These are phyloP conservation scores for Tetrapisispora arboricola DNA, from an alignment of 805 yeast genomes.

Conservation along the genomic window DNA sequence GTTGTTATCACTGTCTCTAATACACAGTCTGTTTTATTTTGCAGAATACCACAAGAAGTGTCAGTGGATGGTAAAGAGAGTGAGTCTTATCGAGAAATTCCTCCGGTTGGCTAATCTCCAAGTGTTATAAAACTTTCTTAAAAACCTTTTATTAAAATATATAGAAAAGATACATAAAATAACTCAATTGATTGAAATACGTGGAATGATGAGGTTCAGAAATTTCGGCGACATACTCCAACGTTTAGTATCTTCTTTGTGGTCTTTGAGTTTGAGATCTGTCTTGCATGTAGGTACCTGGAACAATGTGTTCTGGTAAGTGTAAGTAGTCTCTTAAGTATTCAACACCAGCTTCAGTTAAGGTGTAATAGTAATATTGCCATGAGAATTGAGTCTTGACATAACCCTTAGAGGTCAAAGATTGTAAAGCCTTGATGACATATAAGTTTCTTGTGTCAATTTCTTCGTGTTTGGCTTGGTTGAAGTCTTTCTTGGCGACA, in stretches of 20 bases:
- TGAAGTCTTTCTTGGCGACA: slow-evolving; percentile 98
- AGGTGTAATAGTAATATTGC: slow-evolving; percentile 99
- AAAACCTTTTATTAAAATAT: slow-evolving; percentile 3
- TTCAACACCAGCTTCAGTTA: slow-evolving; percentile 99
- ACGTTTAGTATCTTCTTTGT: slow-evolving; percentile 38
- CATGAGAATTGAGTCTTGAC: slow-evolving; percentile 99
- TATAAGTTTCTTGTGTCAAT: slow-evolving; percentile 96
- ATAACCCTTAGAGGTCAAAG: slow-evolving; percentile 96
- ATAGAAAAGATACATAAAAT: slow-evolving; percentile 1
- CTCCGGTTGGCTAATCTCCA: neutral
- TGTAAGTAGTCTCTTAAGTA: slow-evolving; percentile 96
- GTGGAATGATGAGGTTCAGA: neutral
- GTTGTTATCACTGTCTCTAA: neutral
- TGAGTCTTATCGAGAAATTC: neutral
- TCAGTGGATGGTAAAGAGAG: too few species aligned
- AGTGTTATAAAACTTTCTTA: slow-evolving; percentile 1
- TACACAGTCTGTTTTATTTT: neutral
- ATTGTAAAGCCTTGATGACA: slow-evolving; percentile 98
- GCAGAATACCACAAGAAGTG: too few species aligned
- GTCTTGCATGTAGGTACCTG: slow-evolving; percentile 94
- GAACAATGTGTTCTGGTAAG: slow-evolving; percentile 97
- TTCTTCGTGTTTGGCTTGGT: slow-evolving; percentile 96
- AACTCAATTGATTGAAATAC: neutral
- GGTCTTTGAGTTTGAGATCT: slow-evolving; percentile 71
- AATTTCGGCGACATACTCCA: too few species aligned